phyloP scores from a whole-genome alignment of 495 filamentous ascomycete species.

The Talaromyces proteolyticus region DNA sequence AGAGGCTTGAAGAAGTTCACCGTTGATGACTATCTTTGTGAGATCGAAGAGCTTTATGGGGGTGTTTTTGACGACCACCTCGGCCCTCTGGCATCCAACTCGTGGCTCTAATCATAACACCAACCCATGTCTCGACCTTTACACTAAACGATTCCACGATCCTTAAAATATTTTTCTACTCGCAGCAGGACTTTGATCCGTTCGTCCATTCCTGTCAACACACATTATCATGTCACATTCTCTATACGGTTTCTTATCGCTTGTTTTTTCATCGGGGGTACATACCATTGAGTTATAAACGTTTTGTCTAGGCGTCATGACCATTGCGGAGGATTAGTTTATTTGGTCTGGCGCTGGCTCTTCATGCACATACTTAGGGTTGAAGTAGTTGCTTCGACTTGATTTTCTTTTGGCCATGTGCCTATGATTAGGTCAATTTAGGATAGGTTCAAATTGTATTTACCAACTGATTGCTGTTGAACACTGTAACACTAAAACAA shows the following conservation, averaged over 20 bases:
- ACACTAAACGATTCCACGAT: conserved; percentile 4
- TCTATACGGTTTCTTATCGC: not conserved
- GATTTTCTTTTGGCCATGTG: too few relatives aligned
- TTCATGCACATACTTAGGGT: not conserved
- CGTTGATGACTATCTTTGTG: conserved; percentile 76
- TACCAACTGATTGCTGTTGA: too few relatives aligned
- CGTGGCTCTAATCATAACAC: conserved; percentile 41
- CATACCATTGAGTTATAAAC: not conserved
- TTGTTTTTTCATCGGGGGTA: not conserved
- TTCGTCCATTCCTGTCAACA: too few relatives aligned
- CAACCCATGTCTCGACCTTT: not conserved
- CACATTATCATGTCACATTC: not conserved
- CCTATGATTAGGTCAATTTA: too few relatives aligned
- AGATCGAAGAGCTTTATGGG: conserved; percentile 67
- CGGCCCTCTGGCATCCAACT: conserved; percentile 25
- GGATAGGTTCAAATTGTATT: too few relatives aligned
- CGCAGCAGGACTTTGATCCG: not conserved
- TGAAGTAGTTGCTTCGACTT: too few relatives aligned
- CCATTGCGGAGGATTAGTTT: not conserved
- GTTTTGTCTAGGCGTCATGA: not conserved
- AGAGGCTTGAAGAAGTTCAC: conserved; percentile 69
- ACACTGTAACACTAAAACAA: too few relatives aligned
- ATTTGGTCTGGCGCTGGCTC: not conserved
- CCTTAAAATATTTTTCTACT: not conserved
- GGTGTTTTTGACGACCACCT: conserved; percentile 42